These are phyloP conservation scores for Neurospora sp. DNA, from an alignment of 495 filamentous ascomycete genomes.

Conservation along the genomic window DNA sequence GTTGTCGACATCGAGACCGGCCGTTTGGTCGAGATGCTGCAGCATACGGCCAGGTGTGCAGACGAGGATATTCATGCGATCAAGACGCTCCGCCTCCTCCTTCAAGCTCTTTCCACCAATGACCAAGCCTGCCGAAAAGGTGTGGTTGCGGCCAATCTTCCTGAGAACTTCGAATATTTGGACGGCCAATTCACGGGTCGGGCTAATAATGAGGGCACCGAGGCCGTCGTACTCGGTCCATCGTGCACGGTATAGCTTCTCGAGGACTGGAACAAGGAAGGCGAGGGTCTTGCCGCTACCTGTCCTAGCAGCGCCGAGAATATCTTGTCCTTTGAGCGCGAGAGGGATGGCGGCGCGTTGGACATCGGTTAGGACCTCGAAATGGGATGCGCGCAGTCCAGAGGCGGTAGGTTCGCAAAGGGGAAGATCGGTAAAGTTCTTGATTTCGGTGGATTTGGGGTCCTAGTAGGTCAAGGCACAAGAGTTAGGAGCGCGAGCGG, in stretches of 20 bases:
- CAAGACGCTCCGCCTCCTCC: constrained; percentile 78
- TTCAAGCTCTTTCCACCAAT: constrained; percentile 89
- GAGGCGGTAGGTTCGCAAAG: constrained; percentile 73
- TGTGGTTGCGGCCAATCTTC: constrained; percentile 80
- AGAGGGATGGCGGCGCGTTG: constrained; percentile 77
- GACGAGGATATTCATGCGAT: constrained; percentile 94
- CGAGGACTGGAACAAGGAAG: constrained; percentile 84
- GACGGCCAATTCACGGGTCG: constrained; percentile 87
- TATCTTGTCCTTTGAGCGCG: constrained; percentile 77
- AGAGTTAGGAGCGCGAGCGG: background rate
- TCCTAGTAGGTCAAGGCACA: constrained; percentile 18
- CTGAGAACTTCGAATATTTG: constrained; percentile 95
- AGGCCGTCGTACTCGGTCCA: constrained; percentile 89
- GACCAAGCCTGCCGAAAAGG: constrained; percentile 85
- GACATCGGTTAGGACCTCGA: constrained; percentile 83
- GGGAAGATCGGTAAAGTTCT: constrained; percentile 70
- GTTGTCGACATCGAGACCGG: constrained; percentile 79
- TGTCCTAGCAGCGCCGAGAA: constrained; percentile 93
- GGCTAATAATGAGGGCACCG: constrained; percentile 85
- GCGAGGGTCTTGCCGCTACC: constrained; percentile 94
- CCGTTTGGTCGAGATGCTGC: constrained; percentile 93
- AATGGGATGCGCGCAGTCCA: constrained; percentile 80
- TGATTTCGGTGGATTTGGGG: constrained; percentile 33
- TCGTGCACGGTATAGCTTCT: constrained; percentile 84
- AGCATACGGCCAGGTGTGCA: constrained; percentile 92